These are phyloP conservation scores for Neofusicoccum parvum DNA, from an alignment of 2,329 filamentous ascomycete genomes.

Conservation along the genomic window DNA sequence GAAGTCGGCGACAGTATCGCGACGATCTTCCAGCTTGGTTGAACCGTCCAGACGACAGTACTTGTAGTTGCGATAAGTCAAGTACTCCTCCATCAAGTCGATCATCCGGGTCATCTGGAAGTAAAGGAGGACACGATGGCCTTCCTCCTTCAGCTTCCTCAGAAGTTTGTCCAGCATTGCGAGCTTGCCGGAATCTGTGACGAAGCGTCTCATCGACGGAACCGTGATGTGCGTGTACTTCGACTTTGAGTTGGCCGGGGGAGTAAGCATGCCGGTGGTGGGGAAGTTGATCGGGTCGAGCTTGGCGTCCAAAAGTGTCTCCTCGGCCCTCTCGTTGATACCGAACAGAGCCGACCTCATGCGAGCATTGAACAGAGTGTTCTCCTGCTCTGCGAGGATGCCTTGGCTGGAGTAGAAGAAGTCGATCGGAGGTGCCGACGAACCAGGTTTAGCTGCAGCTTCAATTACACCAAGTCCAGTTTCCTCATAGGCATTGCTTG, in stretches of 20 bases:
- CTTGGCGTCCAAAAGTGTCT: conserved; percentile 72
- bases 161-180: conserved; percentile 87
- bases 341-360: conserved; percentile 78
- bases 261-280: conserved; percentile 67
- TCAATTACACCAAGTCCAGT: conserved; percentile 79
- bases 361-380: conserved; percentile 74
- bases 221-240: conserved; percentile 90
- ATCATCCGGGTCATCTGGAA: conserved; percentile 99
- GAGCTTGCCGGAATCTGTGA: conserved; percentile 96
- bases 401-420: conserved; percentile 73
- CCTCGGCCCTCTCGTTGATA: conserved; percentile 64
- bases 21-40: conserved; percentile 93
- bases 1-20: conserved; percentile 96
- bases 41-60: conserved; percentile 96
- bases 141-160: conserved; percentile 85
- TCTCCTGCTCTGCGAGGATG: conserved; percentile 65
- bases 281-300: conserved; percentile 68
- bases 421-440: conserved; percentile 82
- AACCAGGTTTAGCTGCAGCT: conserved; percentile 75
- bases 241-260: conserved; percentile 77
- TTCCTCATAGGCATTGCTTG: conserved; percentile 63
- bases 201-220: conserved; percentile 95
- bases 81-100: conserved; percentile 97
- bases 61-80: conserved; percentile 98
- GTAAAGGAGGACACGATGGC: conserved; percentile 92